Evolutionary conservation across 768 basidiomycete genomes (phyloP), one percentile per base, ranked within the genome.

Genomic region (Dictyophora rubrovolvata): DNA sequence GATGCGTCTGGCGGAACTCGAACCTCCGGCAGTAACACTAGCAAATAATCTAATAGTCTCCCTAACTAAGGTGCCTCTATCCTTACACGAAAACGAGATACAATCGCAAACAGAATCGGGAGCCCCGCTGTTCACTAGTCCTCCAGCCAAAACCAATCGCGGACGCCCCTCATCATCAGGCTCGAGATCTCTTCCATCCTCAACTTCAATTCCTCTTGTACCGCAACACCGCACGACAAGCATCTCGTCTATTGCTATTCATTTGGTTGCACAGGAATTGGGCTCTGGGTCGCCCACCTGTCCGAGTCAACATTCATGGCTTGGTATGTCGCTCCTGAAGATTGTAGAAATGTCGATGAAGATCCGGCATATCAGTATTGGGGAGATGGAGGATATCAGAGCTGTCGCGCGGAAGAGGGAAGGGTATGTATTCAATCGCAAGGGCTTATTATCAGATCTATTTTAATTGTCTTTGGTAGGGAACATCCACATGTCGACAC

Each of bases 311-410:
- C 54, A 56, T 56, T 23, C 55, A 23, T 56, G 55, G 55, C 23
- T 56, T 8, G 55, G 55, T 23, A 34, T 56, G 6, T 14, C 47
- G n/a, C 48, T 56, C 2, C 12, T 56, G 46, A 36, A 48, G 11
- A 56, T 56, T 47, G 55, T 56, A 23, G 55, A 56, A 20, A 48
- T 47, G 55, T 18, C 42, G 9, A 23, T 56, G 42, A 23, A 22
- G 21, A 14, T 56, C 6, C 55, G 55, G 7, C 14, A 16, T 6
- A 18, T 56, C 7, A 56, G 36, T 28, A 14, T 18, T 21, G 55
- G 55, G 16, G 55, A 56, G n/a, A 22, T 47, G n/a, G 55, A 47
- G 12, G 55, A 46, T 2, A 35, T 56, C 14, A 42, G 55, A 46
- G 33, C 33, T 36, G n/a, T 56, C 23, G 48, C 23, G 20, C 20